Percentiles rank a stretch among this genome's conserved stretches.
phyloP scores from a whole-genome alignment of 306 rosid genomes.

The Malus asiatica region DNA sequence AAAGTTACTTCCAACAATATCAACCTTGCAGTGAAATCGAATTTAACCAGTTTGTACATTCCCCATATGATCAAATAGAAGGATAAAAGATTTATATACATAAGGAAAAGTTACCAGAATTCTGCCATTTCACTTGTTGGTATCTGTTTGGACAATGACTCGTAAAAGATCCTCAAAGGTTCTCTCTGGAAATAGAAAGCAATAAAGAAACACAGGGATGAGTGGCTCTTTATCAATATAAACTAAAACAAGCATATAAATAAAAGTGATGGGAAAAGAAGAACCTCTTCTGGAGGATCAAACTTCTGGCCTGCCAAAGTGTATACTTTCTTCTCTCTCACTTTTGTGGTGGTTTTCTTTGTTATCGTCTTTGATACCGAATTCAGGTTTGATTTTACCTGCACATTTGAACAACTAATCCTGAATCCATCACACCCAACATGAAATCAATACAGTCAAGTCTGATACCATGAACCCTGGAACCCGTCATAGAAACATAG shows the following conservation, averaged over 20 bases:
- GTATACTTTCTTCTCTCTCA: constrained; percentile 72
- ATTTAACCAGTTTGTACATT: background rate
- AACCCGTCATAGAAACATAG: background rate
- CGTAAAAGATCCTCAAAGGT: constrained; percentile 77
- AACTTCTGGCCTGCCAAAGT: constrained; percentile 80
- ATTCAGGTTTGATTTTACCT: constrained; percentile 58
- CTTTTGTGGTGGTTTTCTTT: constrained; percentile 39
- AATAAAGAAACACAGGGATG: constrained; percentile 14
- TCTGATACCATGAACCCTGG: background rate
- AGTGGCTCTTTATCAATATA: constrained; percentile 3
- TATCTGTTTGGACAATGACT: constrained; percentile 82
- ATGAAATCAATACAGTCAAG: constrained; percentile 8
- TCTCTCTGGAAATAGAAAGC: constrained; percentile 67
- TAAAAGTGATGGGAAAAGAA: constrained; percentile 9
- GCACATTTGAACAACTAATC: constrained; percentile 27
- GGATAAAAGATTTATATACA: constrained; percentile 11
- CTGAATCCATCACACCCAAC: constrained; percentile 16
- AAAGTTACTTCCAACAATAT: background rate
- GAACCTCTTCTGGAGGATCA: constrained; percentile 94
- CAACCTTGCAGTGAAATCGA: background rate
- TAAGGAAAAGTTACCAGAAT: constrained; percentile 51
- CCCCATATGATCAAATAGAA: background rate
- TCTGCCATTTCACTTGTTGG: constrained; percentile 92
- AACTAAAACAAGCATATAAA: constrained; percentile 1
- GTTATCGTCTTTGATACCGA: constrained; percentile 25